Evolutionary conservation across 2,329 filamentous ascomycete genomes (phyloP).

Genomic region (Phialophora verrucosa): DNA sequence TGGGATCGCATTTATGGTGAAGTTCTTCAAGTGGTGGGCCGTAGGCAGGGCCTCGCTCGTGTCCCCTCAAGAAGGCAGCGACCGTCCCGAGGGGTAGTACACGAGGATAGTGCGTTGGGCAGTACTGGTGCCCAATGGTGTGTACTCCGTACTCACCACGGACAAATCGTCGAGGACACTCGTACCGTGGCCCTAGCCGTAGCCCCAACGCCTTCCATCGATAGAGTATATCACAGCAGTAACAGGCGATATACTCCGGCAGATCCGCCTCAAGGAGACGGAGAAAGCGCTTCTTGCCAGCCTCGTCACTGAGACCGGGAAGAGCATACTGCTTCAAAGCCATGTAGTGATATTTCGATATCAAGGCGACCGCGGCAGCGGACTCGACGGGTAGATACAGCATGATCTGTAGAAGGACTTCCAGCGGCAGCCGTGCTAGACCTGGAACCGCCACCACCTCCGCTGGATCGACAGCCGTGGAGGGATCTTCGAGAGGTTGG

Average conservation of each 20-base stretch:
- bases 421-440: slow-evolving; percentile 15
- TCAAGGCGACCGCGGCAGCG: slow-evolving; percentile 10
- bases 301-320: slow-evolving; percentile 6
- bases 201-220: neutral
- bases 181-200: neutral
- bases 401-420: slow-evolving; percentile 22
- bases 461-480: slow-evolving; percentile 5
- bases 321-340: slow-evolving; percentile 14
- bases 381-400: slow-evolving; percentile 19
- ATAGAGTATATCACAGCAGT: slow-evolving; percentile 21
- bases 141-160: neutral
- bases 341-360: slow-evolving; percentile 19
- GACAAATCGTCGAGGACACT: slow-evolving; percentile 1
- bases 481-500: slow-evolving; percentile 1
- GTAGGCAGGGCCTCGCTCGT: slow-evolving; percentile 22
- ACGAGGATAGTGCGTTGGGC: slow-evolving; percentile 8
- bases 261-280: slow-evolving; percentile 25
- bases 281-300: slow-evolving; percentile 19
- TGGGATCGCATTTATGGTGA: slow-evolving; percentile 6
- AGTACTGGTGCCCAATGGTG: neutral
- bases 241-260: slow-evolving; percentile 19
- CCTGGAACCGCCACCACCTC: slow-evolving; percentile 1
- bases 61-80: slow-evolving; percentile 21
- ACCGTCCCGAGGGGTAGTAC: slow-evolving; percentile 5
- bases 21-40: slow-evolving; percentile 24